Base-by-base conservation (phyloP, 768 basidiomycete species). In the Tricholoma sp. region DNA sequence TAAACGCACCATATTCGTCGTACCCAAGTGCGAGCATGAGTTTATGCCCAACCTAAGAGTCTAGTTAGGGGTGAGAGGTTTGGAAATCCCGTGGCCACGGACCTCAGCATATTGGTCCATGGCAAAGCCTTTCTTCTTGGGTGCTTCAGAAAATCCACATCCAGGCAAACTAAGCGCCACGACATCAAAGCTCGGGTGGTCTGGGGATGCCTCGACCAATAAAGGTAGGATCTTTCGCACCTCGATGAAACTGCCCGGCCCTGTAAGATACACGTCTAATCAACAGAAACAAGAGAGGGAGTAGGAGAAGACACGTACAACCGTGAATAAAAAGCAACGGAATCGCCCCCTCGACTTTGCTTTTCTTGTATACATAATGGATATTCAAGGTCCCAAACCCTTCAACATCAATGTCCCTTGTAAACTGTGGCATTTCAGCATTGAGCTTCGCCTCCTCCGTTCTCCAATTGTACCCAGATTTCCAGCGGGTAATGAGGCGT, bases 231-330 rank as follows among this genome's bases (percentile, higher is more conserved):
- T 70, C 69, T 86, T 86, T 44, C 70, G 64, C 6, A 76, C 79
- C 68, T 87, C 84, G 18, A 79, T 54, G 64, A 85, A 82, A 56
- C 77, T 74, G 55, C 85, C 83, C 0, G 83, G 84, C 84, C 85
- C 84, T 84, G 32, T 9, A 52, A 55, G 39, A 41, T 6, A 41
- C 39, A 17, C 39, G 8, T 17, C 5, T 4, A 8, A 2, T 34
- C 34, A 34, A 6, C 34, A 34, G 13, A 13, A 13, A 34, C 17
- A 3, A 6, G n/a, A 11, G 28, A 28, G 1, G 1, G 11, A 55
- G n/a, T 4, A 24, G 24, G 4, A 24, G 24, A 45, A 33, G 17
- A 15, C 9, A 44, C 54, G 20, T n/a, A 52, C 82, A 84, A 4
- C 82, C 82, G 59, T 84, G 82, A 11, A 77, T 72, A 61, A 79